Percentiles rank a stretch among this genome's conserved stretches.
Evolutionary conservation across 2,329 filamentous ascomycete species (phyloP).

Genomic region (Fusarium devonianum): DNA sequence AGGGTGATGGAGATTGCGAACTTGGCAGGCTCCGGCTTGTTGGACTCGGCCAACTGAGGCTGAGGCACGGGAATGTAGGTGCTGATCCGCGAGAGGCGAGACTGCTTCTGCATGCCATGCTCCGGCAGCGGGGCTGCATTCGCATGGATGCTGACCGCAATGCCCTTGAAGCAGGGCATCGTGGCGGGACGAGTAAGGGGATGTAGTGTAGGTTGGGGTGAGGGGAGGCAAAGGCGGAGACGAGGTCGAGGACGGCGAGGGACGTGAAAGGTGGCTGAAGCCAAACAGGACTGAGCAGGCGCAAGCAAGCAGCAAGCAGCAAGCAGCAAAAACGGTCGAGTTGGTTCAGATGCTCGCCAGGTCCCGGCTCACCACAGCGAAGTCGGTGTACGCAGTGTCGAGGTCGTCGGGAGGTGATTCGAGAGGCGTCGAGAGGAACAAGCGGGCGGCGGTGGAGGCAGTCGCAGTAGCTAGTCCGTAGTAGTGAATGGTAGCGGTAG

Average conservation of each 20-base stretch:
- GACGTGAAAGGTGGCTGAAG: conserved; percentile 22
- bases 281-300: conserved; percentile 10
- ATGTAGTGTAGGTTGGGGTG: conserved; percentile 22
- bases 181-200: conserved; percentile 43
- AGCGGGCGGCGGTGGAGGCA: conserved; percentile 39
- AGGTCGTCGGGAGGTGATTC: conserved; percentile 33
- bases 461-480: conserved; percentile 28
- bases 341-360: conserved; percentile 16
- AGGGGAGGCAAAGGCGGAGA: conserved; percentile 30
- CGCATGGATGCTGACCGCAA: conserved; percentile 95
- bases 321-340: conserved; percentile 29
- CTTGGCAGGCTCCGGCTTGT: conserved; percentile 88
- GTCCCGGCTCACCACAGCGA: conserved; percentile 17
- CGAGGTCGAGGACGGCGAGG: conserved; percentile 19
- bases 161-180: conserved; percentile 98
- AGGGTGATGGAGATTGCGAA: conserved; percentile 99
- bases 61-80: conserved; percentile 96
- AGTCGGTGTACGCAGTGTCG: conserved; percentile 32
- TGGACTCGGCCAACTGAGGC: conserved; percentile 72
- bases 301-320: conserved; percentile 17
- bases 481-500: conserved; percentile 25
- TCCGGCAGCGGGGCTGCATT: conserved; percentile 83
- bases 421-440: conserved; percentile 37
- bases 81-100: conserved; percentile 88
- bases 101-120: conserved; percentile 94